A percentile compares a stretch with the other conserved stretches of the same genome.
Conservation (phyloP, 306 rosid species). For the Sicyos edulis region DNA sequence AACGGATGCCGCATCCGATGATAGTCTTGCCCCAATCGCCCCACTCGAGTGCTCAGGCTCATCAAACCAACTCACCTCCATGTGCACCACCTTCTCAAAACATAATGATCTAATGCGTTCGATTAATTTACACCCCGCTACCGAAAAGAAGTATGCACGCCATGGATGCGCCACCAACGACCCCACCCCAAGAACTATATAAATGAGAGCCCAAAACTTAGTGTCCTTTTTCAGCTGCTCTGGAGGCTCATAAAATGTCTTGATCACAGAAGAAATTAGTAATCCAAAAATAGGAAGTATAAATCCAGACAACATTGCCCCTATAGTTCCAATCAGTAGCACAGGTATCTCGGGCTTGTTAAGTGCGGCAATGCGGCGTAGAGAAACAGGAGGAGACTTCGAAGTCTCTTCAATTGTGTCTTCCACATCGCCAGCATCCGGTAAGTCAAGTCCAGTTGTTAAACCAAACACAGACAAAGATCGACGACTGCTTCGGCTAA, state of each 20-base stretch:
- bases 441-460: neutral
- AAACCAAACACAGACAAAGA: conserved; percentile 19
- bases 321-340: conserved; percentile 14
- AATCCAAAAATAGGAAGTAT: conserved; percentile 16
- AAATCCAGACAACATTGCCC: conserved; percentile 1
- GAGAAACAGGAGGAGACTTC: conserved; percentile 13
- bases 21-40: conserved; percentile 15
- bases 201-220: conserved; percentile 18
- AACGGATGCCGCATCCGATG: neutral
- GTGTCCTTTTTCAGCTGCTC: conserved; percentile 10
- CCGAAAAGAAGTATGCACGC: conserved; percentile 15
- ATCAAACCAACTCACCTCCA: conserved; percentile 22
- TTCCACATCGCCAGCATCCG: neutral
- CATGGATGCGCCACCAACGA: neutral
- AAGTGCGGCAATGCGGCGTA: conserved; percentile 3
- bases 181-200: conserved; percentile 11
- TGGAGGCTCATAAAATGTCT: conserved; percentile 6
- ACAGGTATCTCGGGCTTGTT: conserved; percentile 20
- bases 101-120: conserved; percentile 1
- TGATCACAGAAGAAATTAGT: neutral
- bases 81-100: conserved; percentile 21
- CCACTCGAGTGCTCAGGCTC: conserved; percentile 17
- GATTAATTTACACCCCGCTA: conserved; percentile 13
- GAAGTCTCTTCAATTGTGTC: neutral
- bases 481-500: conserved; percentile 11